phyloP scores from a whole-genome alignment of 2,329 filamentous ascomycete genomes.

The Pyrenochaeta sp. region DNA sequence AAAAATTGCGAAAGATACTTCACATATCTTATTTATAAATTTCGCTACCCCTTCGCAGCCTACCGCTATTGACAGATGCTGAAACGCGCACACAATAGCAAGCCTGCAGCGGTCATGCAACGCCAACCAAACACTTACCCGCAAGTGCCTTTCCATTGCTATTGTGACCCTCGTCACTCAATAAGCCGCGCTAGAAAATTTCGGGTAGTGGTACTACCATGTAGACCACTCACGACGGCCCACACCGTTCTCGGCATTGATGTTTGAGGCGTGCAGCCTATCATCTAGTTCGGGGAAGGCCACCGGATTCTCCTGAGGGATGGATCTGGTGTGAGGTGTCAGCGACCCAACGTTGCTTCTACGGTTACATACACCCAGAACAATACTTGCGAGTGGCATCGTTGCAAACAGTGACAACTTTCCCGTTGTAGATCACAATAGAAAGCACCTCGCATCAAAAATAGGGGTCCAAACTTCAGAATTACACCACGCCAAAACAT shows the following conservation, averaged over 20 bases:
- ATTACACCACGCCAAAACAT: background rate
- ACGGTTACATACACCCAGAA: background rate
- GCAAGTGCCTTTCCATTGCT: conserved; percentile 11
- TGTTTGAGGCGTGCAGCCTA: background rate
- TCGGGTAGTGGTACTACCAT: conserved; percentile 1
- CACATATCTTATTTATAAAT: conserved; percentile 16
- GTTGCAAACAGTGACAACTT: background rate
- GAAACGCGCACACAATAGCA: conserved; percentile 38
- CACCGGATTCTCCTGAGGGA: background rate
- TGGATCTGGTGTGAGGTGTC: background rate
- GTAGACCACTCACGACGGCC: background rate
- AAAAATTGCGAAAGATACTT: background rate
- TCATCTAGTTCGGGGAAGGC: background rate
- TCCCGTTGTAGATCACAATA: conserved; percentile 7
- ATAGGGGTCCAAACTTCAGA: background rate
- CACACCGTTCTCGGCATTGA: background rate
- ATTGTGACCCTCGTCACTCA: conserved; percentile 17
- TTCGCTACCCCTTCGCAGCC: conserved; percentile 4
- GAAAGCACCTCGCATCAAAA: conserved; percentile 3
- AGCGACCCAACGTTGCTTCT: background rate
- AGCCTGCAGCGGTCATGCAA: conserved; percentile 14
- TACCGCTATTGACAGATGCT: conserved; percentile 27
- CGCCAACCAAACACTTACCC: conserved; percentile 1
- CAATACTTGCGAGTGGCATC: background rate
- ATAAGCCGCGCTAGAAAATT: conserved; percentile 13